Evolutionary conservation across 2,329 filamentous ascomycete genomes (phyloP).

Genomic region (Penicillium sp.): DNA sequence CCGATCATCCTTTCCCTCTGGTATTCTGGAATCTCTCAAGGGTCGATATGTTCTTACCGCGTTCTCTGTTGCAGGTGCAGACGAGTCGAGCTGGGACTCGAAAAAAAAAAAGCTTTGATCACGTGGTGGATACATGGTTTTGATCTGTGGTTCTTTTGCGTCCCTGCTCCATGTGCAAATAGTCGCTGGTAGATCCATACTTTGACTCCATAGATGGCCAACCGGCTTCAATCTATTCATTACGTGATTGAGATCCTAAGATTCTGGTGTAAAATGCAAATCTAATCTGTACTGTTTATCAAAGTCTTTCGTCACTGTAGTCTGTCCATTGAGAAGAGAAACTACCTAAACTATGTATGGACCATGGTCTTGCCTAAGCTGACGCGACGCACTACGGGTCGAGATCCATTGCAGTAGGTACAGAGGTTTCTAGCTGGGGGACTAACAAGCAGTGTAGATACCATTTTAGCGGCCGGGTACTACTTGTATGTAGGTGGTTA

Average conservation of each 20-base stretch:
- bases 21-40: constrained; percentile 15
- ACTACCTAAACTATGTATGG: no score
- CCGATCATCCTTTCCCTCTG: constrained; percentile 1
- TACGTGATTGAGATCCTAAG: constrained; percentile 5
- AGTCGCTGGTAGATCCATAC: constrained; percentile 1
- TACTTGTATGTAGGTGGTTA: no score
- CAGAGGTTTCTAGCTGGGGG: no score
- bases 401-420: no score
- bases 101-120: constrained; percentile 5
- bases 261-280: neutral
- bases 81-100: neutral
- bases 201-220: constrained; percentile 7
- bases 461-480: no score
- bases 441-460: no score
- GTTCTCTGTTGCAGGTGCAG: constrained; percentile 1
- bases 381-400: no score
- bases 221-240: constrained; percentile 12
- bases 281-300: neutral
- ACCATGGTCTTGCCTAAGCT: no score
- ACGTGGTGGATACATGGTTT: constrained; percentile 3
- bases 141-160: constrained; percentile 6
- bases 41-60: constrained; percentile 1
- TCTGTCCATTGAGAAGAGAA: no score
- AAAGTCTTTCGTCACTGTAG: neutral
- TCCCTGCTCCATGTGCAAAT: neutral